A percentile compares a stretch with the other conserved stretches of the same genome.
These are phyloP conservation scores for Xerophyta viscosa DNA, from an alignment of 106 monocot genomes.

Conservation along the genomic window DNA sequence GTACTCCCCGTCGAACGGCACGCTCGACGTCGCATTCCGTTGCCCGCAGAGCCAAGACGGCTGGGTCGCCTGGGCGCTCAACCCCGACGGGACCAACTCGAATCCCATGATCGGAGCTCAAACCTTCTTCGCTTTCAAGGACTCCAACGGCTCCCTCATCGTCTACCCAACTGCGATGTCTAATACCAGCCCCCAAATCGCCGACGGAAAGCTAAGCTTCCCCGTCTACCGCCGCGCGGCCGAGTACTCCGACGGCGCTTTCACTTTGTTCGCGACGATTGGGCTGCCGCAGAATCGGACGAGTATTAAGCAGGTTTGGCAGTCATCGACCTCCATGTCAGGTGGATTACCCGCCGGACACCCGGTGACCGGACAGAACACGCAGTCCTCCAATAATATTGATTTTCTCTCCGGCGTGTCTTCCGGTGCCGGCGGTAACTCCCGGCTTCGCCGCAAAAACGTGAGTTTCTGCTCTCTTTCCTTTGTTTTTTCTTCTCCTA, in stretches of 20 bases:
- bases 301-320: conserved; percentile 25
- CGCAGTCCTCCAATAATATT: conserved; percentile 7
- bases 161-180: conserved; percentile 23
- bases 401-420: conserved; percentile 35
- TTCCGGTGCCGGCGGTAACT: conserved; percentile 9
- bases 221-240: conserved; percentile 3
- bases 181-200: conserved; percentile 3
- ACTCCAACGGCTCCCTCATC: conserved; percentile 8
- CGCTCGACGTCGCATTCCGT: conserved; percentile 70
- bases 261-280: conserved; percentile 25
- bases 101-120: conserved; percentile 53
- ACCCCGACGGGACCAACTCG: conserved; percentile 20
- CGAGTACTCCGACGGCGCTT: conserved; percentile 8
- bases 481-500: neutral
- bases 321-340: conserved; percentile 7
- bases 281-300: conserved; percentile 14
- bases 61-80: conserved; percentile 79
- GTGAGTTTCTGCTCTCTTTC: conserved; percentile 23
- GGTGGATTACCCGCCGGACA: conserved; percentile 10
- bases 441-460: conserved; percentile 42
- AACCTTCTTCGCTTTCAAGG: conserved; percentile 50
- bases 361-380: conserved; percentile 9
- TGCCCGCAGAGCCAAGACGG: conserved; percentile 31
- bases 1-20: conserved; percentile 39
- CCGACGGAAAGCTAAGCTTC: conserved; percentile 9